Evolutionary conservation across 2,329 filamentous ascomycete genomes (phyloP), one percentile per base, ranked within the genome.

Genomic region (Fusarium denticulatum): DNA sequence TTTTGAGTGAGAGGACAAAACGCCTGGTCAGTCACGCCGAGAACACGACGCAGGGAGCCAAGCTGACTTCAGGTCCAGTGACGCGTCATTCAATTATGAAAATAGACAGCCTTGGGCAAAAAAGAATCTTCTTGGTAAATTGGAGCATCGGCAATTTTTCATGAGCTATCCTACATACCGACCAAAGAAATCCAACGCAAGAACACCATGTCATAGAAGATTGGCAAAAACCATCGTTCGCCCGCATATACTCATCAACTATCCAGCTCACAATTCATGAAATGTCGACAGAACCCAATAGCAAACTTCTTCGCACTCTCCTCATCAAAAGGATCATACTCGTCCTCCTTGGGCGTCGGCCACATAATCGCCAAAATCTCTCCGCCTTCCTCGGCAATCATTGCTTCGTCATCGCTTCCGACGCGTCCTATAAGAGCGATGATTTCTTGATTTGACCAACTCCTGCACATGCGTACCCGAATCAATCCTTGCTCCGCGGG

Each of bases 291-390:
- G n/a, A 73, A 43, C 1, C 36, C 57, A 13, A 43, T 26, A 3
- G 67, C 71, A 32, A 68, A 60, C 0, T 64, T 22, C 14, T 74
- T 67, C 1, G 68, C 55, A 9, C 30, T 42, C 22, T 49, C 5
- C 7, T 72, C 62, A 13, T 28, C 36, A 30, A 57, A 59, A 34
- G 66, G 67, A 13, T 59, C 59, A 24, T 45, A 47, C 4, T 60
- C 53, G 13, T 30, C 37, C 12, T 71, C 49, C 4, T 28, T 22
- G 5, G 57, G 46, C n/a, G 55, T 56, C 6, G 72, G 58, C 53
- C 59, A 73, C 11, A 50, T 22, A 15, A 73, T 58, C 18, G 62
- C 67, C 28, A 55, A 36, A 13, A 73, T 60, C 15, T 71, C 67
- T 24, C 67, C 71, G 4, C 71, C 71, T 32, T 73, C 39, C 15